Evolutionary conservation across 2,329 filamentous ascomycete genomes (phyloP).

Genomic region (Pseudogymnoascus sp.): DNA sequence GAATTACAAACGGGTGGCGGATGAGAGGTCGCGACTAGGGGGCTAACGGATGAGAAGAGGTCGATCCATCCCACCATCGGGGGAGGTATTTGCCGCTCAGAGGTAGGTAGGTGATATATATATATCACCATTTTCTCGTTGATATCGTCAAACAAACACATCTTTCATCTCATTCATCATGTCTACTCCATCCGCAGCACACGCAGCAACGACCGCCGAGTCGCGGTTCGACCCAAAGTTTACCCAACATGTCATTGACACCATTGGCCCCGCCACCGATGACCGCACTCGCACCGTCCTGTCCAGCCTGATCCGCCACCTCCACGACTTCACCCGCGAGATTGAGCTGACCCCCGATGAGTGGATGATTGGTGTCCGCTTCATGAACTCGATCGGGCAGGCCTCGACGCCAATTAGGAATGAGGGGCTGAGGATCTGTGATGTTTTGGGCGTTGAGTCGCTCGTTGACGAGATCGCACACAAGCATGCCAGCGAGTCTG

Average conservation of each 20-base stretch:
- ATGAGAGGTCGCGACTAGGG: not conserved
- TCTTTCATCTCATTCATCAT: not conserved
- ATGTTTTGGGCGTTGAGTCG: slow-evolving; percentile 67
- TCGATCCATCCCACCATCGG: not conserved
- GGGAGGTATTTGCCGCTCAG: not conserved
- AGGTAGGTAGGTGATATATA: not conserved
- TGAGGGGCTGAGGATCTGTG: slow-evolving; percentile 64
- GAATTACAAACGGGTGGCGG: not conserved
- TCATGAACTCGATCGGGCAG: slow-evolving; percentile 66
- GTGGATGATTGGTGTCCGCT: slow-evolving; percentile 68
- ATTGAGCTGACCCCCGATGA: slow-evolving; percentile 69
- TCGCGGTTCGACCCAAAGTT: slow-evolving; percentile 65
- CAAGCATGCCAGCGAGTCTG: slow-evolving; percentile 52
- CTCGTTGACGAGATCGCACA: slow-evolving; percentile 60
- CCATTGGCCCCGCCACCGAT: slow-evolving; percentile 61
- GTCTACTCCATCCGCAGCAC: slow-evolving; percentile 9
- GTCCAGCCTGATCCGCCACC: slow-evolving; percentile 55
- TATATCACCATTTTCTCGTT: not conserved
- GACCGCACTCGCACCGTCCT: slow-evolving; percentile 58
- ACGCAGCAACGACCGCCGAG: slow-evolving; percentile 19
- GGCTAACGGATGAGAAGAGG: not conserved
- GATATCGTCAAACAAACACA: not conserved
- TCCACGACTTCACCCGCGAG: slow-evolving; percentile 73
- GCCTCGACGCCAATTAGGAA: slow-evolving; percentile 57
- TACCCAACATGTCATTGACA: slow-evolving; percentile 63